Evolutionary conservation across 2,329 filamentous ascomycete genomes (phyloP).

Genomic region (Pyrenochaeta sp.): DNA sequence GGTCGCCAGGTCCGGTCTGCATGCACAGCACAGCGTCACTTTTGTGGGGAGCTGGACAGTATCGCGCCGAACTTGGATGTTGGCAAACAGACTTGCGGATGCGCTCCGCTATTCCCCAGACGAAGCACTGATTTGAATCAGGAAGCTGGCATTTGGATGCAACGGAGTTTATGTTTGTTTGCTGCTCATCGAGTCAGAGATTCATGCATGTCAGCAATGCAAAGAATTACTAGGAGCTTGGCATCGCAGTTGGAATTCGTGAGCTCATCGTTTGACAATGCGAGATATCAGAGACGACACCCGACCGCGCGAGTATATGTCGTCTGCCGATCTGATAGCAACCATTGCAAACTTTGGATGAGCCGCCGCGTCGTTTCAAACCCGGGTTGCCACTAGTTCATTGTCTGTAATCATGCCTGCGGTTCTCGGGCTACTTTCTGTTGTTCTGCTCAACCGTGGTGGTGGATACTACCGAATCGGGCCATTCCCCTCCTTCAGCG

Average conservation of each 20-base stretch:
- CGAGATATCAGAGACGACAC: constrained; percentile 13
- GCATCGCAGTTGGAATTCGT: constrained; percentile 23
- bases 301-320: constrained; percentile 11
- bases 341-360: constrained; percentile 13
- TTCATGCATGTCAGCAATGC: constrained; percentile 19
- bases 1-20: constrained; percentile 31
- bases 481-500: constrained; percentile 15
- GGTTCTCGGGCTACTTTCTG: constrained; percentile 30
- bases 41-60: constrained; percentile 43
- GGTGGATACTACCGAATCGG: constrained; percentile 17
- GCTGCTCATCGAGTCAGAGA: constrained; percentile 18
- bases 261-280: constrained; percentile 21
- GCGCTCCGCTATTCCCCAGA: constrained; percentile 40
- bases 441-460: constrained; percentile 17
- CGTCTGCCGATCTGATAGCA: constrained; percentile 11
- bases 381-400: constrained; percentile 7
- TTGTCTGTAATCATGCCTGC: constrained; percentile 23
- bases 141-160: constrained; percentile 26
- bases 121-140: constrained; percentile 26
- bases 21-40: constrained; percentile 43
- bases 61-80: constrained; percentile 30
- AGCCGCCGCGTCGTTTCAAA: constrained; percentile 9
- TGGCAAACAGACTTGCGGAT: constrained; percentile 37
- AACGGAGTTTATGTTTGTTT: constrained; percentile 29
- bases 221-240: constrained; percentile 4